A percentile compares a stretch with the other conserved stretches of the same genome.
Evolutionary conservation across 805 yeast genomes (phyloP).

Genomic region (Saccharomycodes ludwigii): DNA sequence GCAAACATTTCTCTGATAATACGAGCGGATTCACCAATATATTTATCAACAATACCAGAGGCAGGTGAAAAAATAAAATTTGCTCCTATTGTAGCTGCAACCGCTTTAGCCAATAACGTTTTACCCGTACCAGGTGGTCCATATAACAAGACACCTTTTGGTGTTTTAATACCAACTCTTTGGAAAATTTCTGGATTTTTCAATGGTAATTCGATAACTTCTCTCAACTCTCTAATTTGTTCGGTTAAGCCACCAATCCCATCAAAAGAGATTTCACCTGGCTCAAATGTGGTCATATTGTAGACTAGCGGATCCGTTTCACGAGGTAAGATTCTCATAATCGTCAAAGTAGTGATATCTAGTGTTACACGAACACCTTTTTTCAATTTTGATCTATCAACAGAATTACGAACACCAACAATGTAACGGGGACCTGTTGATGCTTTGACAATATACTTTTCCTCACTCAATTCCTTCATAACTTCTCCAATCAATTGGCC

Average conservation of each 20-base stretch:
- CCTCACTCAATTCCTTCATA: slow-evolving; percentile 87
- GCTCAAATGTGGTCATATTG: slow-evolving; percentile 95
- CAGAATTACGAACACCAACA: slow-evolving; percentile 92
- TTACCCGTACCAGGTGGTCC: slow-evolving; percentile 99
- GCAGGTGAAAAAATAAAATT: slow-evolving; percentile 98
- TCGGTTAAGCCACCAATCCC: slow-evolving; percentile 95
- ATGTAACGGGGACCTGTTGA: slow-evolving; percentile 95
- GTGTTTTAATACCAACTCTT: slow-evolving; percentile 97
- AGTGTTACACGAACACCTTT: slow-evolving; percentile 94
- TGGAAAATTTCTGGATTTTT: slow-evolving; percentile 93
- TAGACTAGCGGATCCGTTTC: slow-evolving; percentile 97
- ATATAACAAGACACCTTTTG: slow-evolving; percentile 90
- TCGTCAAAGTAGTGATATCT: slow-evolving; percentile 95
- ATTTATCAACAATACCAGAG: slow-evolving; percentile 93
- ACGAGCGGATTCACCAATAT: slow-evolving; percentile 96
- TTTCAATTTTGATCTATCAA: slow-evolving; percentile 67
- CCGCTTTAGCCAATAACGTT: slow-evolving; percentile 91
- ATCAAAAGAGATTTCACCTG: slow-evolving; percentile 91
- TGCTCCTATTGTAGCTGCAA: slow-evolving; percentile 97
- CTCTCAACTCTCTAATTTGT: slow-evolving; percentile 92
- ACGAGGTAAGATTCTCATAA: slow-evolving; percentile 93
- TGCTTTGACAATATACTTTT: slow-evolving; percentile 90
- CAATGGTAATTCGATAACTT: slow-evolving; percentile 92
- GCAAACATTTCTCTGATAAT: slow-evolving; percentile 96
- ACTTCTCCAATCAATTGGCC: slow-evolving; percentile 98